Percentiles rank a stretch among this genome's conserved stretches.
Evolutionary conservation across 108 stramenopile species (phyloP).

Genomic region (Skeletonema tropicum): DNA sequence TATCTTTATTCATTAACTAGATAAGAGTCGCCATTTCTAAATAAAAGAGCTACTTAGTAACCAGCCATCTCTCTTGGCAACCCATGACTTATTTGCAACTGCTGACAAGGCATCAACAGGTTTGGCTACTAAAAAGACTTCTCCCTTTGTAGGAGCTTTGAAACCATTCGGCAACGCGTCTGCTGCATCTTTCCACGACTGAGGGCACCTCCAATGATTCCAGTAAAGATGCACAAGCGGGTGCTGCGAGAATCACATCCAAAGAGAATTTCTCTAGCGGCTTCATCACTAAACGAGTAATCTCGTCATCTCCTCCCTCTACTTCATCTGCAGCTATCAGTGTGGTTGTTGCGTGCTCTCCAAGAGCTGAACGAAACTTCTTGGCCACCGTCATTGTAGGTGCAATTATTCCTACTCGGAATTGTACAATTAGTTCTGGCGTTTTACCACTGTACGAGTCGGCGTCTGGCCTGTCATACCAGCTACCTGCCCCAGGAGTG

Average conservation of each 20-base stretch:
- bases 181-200: constrained; percentile 47
- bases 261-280: constrained; percentile 56
- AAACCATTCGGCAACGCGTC: not conserved
- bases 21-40: not conserved
- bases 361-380: constrained; percentile 61
- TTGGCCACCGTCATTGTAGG: constrained; percentile 50
- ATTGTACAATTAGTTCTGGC: constrained; percentile 73
- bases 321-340: constrained; percentile 30
- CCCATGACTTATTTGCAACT: constrained; percentile 62
- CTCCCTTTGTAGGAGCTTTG: constrained; percentile 18
- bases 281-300: constrained; percentile 21
- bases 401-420: constrained; percentile 71
- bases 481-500: constrained; percentile 71
- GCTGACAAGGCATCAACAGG: constrained; percentile 26
- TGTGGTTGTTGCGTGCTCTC: constrained; percentile 36
- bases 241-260: constrained; percentile 77
- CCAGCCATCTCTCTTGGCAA: constrained; percentile 45
- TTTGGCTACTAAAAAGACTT: constrained; percentile 39
- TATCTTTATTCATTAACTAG: not conserved
- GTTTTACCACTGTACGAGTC: constrained; percentile 74
- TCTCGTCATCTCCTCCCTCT: constrained; percentile 18
- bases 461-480: constrained; percentile 82
- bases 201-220: constrained; percentile 42
- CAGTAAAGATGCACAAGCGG: constrained; percentile 55
- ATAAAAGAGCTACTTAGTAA: constrained; percentile 37